phyloP scores from a whole-genome alignment of 1,284 basidiomycete genomes.

The Ceratobasidium sp. region DNA sequence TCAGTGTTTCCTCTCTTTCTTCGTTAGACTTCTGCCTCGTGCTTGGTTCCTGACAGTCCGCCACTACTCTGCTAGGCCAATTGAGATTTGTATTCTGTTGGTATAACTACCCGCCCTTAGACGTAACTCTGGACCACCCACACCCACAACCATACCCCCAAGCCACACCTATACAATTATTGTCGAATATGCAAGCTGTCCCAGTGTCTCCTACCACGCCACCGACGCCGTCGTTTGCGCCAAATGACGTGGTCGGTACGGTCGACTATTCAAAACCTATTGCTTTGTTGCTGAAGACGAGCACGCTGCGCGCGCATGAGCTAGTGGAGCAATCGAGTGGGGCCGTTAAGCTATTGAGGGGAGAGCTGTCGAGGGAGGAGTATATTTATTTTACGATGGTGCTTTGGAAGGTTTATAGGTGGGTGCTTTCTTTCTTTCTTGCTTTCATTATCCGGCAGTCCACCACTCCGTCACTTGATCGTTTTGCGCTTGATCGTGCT shows the following conservation, averaged over 20 bases:
- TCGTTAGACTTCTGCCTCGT: no score
- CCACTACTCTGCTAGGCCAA: no score
- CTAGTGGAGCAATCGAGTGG: conserved; percentile 69
- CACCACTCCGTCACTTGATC: conserved; percentile 29
- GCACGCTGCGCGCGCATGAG: conserved; percentile 70
- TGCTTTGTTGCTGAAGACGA: conserved; percentile 61
- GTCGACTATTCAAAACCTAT: conserved; percentile 54
- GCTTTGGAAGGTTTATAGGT: conserved; percentile 84
- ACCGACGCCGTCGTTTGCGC: conserved; percentile 25
- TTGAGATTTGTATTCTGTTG: neutral
- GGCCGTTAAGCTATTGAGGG: conserved; percentile 68
- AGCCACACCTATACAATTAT: conserved; percentile 2
- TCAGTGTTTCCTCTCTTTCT: no score
- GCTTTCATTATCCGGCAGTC: no score
- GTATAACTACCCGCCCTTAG: neutral
- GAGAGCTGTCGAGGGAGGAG: conserved; percentile 70
- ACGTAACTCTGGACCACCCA: neutral
- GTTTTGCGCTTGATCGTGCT: conserved; percentile 31
- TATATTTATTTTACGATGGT: conserved; percentile 78
- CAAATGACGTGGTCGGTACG: conserved; percentile 23
- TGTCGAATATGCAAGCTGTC: conserved; percentile 21
- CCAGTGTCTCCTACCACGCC: neutral
- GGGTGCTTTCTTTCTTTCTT: conserved; percentile 52
- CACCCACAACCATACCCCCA: neutral
- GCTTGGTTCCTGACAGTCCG: no score